A percentile compares a stretch with the other conserved stretches of the same genome.
These are phyloP conservation scores for Phytophthora colocasiae DNA, from an alignment of 352 stramenopile species.

Conservation along the genomic window DNA sequence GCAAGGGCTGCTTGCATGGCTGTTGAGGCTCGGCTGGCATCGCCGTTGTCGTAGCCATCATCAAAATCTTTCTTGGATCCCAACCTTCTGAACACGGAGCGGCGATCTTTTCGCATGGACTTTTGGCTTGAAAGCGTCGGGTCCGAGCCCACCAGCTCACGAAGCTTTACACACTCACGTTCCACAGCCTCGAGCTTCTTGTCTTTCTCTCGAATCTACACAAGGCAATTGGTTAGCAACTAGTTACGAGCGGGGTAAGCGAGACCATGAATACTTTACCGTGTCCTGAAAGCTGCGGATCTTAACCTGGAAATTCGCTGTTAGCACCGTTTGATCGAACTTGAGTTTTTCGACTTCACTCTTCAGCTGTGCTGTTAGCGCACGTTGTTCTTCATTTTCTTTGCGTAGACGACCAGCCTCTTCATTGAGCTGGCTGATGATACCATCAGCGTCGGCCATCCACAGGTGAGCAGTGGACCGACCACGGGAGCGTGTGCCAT, in stretches of 20 bases:
- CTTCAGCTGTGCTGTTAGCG: conserved; percentile 53
- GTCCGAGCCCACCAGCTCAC: conserved; percentile 55
- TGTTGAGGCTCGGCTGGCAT: conserved; percentile 53
- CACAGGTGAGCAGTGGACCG: conserved; percentile 78
- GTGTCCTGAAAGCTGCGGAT: conserved; percentile 79
- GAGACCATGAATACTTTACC: conserved; percentile 24
- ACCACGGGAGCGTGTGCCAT: conserved; percentile 49
- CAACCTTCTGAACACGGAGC: conserved; percentile 73
- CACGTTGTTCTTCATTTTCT: conserved; percentile 78
- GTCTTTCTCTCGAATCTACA: conserved; percentile 81
- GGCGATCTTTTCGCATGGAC: conserved; percentile 49
- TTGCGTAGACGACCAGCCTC: conserved; percentile 75
- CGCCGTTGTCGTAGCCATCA: conserved; percentile 49
- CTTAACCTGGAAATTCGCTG: conserved; percentile 85
- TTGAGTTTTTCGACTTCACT: conserved; percentile 79
- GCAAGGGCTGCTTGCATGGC: conserved; percentile 63
- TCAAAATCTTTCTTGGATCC: conserved; percentile 80
- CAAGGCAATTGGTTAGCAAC: conserved; percentile 11
- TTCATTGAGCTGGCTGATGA: conserved; percentile 82
- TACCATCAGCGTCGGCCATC: conserved; percentile 88
- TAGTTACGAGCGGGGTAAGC: not conserved
- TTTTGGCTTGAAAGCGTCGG: conserved; percentile 41
- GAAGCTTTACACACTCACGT: conserved; percentile 76
- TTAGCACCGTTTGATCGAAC: conserved; percentile 78
- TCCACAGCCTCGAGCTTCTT: conserved; percentile 81